Evolutionary conservation across 345 rosid genomes (phyloP), one percentile per base, ranked within the genome.

Genomic region (Schrenkiella parvula): DNA sequence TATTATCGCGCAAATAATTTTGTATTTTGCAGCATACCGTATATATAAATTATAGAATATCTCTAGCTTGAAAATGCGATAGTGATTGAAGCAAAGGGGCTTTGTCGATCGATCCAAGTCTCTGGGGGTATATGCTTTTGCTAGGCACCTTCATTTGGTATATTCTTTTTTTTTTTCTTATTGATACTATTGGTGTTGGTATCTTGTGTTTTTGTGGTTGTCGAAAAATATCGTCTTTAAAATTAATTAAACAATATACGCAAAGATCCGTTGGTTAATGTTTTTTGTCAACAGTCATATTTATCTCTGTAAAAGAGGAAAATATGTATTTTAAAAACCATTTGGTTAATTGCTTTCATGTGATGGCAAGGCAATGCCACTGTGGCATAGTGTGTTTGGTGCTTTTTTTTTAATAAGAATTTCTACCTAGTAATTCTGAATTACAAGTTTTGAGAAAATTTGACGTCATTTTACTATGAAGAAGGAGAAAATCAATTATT

Each of bases 111-210:
- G 2, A 22, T 56, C 52, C 59, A 74, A 74, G 41, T 31, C 56
- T 68, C 28, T 25, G 55, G 57, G 58, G 62, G 79, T 25, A 75
- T 75, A 68, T 75, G 25, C 79, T 68, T 68, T 61, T 52, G 57
- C 56, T 31, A 12, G 64, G 50, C 39, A 41, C 48, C 67, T 75
- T 75, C 68, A 1, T 41, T 35, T 52, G 63, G 79, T 75, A 75
- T 75, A 75, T 75, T 68, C 74, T 53, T 17, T 38, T 2, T 10
- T 38, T 12, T 37, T 13, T 34, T 22, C 5, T 14, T 25, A 46
- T 37, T 3, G 23, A 9, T 50, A 37, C 23, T 15, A 4, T 15
- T 29, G 14, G 9, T 26, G 4, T 65, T 32, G 31, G 32, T 37
- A 57, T 66, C 58, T 34, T 73, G 5, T 73, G 26, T 64, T 34